Conservation (phyloP, 257 asterid species). For the Rubia yunnanensis region DNA sequence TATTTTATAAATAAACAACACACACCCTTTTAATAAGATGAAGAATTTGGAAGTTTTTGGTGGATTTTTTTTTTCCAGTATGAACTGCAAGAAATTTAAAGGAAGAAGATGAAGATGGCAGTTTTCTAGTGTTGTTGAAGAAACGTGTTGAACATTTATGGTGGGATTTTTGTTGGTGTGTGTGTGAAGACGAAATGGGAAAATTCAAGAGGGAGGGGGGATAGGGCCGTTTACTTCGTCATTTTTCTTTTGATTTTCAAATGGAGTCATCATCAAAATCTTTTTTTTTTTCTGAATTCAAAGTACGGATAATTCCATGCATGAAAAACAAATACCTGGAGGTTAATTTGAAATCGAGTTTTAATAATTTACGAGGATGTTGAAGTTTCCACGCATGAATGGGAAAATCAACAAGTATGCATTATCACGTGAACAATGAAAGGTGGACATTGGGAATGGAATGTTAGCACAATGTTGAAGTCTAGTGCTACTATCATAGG, state of each 20-base stretch:
- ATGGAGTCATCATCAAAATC: neutral
- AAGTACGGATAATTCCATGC: neutral
- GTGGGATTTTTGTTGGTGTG: neutral
- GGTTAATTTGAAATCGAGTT: too few relatives aligned
- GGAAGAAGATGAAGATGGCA: neutral
- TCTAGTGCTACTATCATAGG: too few relatives aligned
- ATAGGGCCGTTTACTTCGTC: neutral
- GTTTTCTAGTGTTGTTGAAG: neutral
- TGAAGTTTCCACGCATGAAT: too few relatives aligned
- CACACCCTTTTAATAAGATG: neutral
- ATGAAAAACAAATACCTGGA: too few relatives aligned
- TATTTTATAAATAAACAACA: neutral
- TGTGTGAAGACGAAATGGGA: neutral
- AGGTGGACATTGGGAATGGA: too few relatives aligned
- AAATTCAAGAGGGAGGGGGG: neutral
- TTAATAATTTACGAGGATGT: too few relatives aligned
- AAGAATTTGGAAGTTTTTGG: neutral
- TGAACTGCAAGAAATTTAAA: neutral
- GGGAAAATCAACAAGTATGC: neutral
- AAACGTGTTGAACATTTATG: slow-evolving; percentile 1
- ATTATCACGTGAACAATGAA: neutral
- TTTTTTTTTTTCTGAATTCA: neutral
- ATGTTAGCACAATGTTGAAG: too few relatives aligned
- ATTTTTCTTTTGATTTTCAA: neutral
- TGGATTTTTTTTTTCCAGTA: neutral